phyloP scores from a whole-genome alignment of 2,329 filamentous ascomycete species.

The Trichoderma arundinaceum region DNA sequence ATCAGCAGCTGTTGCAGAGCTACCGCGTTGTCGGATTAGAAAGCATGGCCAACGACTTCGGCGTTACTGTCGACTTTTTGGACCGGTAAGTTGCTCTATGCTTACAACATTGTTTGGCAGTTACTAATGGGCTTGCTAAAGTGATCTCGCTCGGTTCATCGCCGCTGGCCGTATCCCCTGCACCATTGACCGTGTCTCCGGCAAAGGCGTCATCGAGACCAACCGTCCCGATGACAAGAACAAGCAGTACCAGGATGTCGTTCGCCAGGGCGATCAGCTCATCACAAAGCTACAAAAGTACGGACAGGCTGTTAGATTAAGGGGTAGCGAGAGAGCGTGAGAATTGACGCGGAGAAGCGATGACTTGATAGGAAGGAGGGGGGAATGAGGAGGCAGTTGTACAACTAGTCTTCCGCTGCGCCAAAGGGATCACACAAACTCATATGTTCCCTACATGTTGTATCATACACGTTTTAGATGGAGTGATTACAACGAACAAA shows the following conservation, averaged over 20 bases:
- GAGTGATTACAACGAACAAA: not conserved
- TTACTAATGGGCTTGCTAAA: slow-evolving; percentile 46
- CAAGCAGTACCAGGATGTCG: slow-evolving; percentile 98
- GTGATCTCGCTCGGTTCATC: slow-evolving; percentile 96
- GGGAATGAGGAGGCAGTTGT: not conserved
- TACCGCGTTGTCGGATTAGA: slow-evolving; percentile 96
- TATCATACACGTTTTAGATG: not conserved
- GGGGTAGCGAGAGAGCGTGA: slow-evolving; percentile 90
- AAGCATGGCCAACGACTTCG: slow-evolving; percentile 97
- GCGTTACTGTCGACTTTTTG: slow-evolving; percentile 93
- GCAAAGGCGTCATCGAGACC: slow-evolving; percentile 96
- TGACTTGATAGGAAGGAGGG: not conserved
- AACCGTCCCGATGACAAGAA: slow-evolving; percentile 99
- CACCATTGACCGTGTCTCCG: slow-evolving; percentile 96
- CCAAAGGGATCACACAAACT: no score
- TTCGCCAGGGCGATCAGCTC: slow-evolving; percentile 95
- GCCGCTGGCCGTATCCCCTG: slow-evolving; percentile 92
- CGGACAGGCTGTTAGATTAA: slow-evolving; percentile 90
- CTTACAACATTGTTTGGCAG: not conserved
- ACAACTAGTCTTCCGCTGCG: not conserved
- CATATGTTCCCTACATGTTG: not conserved
- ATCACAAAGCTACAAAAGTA: slow-evolving; percentile 99
- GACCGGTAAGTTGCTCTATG: slow-evolving; percentile 71
- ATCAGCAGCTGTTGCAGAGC: slow-evolving; percentile 95
- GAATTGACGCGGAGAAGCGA: not conserved